phyloP scores from a whole-genome alignment of 805 yeast species.

The Pichia paraexigua region DNA sequence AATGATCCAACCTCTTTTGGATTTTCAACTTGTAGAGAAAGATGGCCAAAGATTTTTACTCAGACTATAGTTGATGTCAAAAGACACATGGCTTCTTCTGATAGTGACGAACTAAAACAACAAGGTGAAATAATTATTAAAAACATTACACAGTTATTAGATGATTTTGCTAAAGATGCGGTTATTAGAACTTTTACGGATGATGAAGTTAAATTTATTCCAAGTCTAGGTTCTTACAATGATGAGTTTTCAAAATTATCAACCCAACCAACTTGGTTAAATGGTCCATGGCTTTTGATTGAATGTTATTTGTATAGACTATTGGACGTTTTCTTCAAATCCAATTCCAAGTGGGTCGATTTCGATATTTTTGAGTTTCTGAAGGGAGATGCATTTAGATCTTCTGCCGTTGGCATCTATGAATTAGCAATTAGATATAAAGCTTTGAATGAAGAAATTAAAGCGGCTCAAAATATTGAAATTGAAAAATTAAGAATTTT shows the following conservation, averaged over 20 bases:
- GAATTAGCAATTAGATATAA: conserved; percentile 68
- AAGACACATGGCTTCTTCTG: conserved; percentile 2
- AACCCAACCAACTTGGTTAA: conserved; percentile 52
- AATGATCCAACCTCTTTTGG: conserved; percentile 77
- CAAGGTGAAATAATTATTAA: conserved; percentile 43
- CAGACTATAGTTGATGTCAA: conserved; percentile 58
- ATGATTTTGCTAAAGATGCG: conserved; percentile 36
- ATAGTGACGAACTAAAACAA: conserved; percentile 17
- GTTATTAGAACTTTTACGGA: conserved; percentile 35
- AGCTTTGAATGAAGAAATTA: conserved; percentile 25
- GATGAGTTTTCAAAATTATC: conserved; percentile 35
- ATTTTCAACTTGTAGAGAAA: conserved; percentile 58
- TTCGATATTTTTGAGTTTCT: conserved; percentile 70
- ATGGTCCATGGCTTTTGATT: conserved; percentile 84
- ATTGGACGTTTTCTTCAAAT: conserved; percentile 39
- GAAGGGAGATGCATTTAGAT: conserved; percentile 67
- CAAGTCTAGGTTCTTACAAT: conserved; percentile 53
- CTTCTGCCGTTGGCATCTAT: conserved; percentile 68
- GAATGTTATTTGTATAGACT: conserved; percentile 81
- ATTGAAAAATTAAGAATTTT: conserved; percentile 42
- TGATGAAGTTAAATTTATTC: conserved; percentile 18
- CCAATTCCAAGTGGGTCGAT: conserved; percentile 35
- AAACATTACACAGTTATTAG: conserved; percentile 36
- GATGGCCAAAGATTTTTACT: conserved; percentile 83
- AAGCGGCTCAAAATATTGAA: conserved; percentile 18